Evolutionary conservation across 257 asterid genomes (phyloP), one percentile per base, ranked within the genome.

Genomic region (Pogostemon cablin): DNA sequence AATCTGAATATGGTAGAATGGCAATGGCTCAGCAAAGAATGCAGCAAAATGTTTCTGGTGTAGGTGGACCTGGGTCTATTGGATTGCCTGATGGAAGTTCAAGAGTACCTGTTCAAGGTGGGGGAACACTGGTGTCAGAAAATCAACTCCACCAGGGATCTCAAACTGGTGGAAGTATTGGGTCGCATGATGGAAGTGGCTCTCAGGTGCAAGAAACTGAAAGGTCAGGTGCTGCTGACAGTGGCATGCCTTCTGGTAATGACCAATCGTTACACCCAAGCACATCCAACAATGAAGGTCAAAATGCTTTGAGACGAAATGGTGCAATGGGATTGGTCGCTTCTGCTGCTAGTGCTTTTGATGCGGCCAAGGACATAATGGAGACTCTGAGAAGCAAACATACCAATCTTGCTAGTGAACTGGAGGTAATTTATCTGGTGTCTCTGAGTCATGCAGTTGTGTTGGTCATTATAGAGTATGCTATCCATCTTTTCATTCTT

Each of bases 311-410:
- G 72, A 87, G 98, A 78, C 97, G 96, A 74, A 86, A 81, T 74
- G 81, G 86, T 80, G 92, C 96, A 78, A 81, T 89, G 89, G 90
- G 92, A 76, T 73, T 88, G 76, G 96, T 82, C 67, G 96, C 92
- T 43, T 86, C 97, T 69, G 95, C 98, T 76, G 91, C 97, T 39
- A 91, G 93, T 88, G 99, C 98, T 58, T 95, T 95, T 75, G 99
- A 95, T 78, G 97, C 99, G 72, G 98, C 98, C 57, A 95, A 95
- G 81, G 98, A 95, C 82, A 88, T 95, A 75, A 95, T 95, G 99
- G 99, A 95, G 85, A 80, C 98, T 34, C 88, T 95, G 43, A 86
- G 99, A 82, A 88, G 98, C 79, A 91, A 91, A 72, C 96, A 95
- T 81, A 83, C 93, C 72, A 95, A 91, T 83, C 86, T 95, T 73